Evolutionary conservation across 2,329 filamentous ascomycete genomes (phyloP).

Genomic region (Aspergillus sp.): DNA sequence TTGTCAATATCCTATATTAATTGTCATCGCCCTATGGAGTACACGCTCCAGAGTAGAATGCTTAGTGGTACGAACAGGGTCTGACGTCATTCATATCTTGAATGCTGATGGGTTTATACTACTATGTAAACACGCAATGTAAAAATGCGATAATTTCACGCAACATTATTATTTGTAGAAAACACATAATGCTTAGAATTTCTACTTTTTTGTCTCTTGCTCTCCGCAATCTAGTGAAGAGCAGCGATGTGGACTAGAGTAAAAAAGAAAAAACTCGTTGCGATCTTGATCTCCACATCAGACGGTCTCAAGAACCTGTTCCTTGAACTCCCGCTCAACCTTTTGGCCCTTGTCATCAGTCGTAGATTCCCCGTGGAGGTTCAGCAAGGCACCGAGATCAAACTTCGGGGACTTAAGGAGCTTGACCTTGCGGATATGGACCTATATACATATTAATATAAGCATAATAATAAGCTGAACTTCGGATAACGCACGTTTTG

Average conservation of each 20-base stretch:
- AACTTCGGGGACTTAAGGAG: constrained; percentile 98
- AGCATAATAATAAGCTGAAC: not conserved
- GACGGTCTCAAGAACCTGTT: constrained; percentile 88
- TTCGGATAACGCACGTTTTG: constrained; percentile 69
- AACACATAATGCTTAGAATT: no score
- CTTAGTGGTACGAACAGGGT: no score
- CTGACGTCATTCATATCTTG: no score
- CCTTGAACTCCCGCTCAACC: constrained; percentile 99
- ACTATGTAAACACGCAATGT: no score
- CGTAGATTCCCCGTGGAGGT: constrained; percentile 93
- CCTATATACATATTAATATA: constrained; percentile 52
- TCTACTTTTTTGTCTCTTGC: not conserved
- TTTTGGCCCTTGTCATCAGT: constrained; percentile 97
- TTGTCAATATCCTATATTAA: no score
- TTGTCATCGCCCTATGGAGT: no score
- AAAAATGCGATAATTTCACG: no score
- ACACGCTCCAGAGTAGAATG: no score
- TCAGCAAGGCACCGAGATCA: constrained; percentile 91
- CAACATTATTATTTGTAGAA: no score
- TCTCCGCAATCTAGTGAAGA: not conserved
- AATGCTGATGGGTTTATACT: no score
- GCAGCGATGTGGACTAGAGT: not conserved
- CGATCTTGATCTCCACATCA: constrained; percentile 40
- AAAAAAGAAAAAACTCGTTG: not conserved
- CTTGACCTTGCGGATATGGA: constrained; percentile 99